phyloP scores from a whole-genome alignment of 1,284 basidiomycete genomes.

The Microbotryum lychnidis-dioicae region DNA sequence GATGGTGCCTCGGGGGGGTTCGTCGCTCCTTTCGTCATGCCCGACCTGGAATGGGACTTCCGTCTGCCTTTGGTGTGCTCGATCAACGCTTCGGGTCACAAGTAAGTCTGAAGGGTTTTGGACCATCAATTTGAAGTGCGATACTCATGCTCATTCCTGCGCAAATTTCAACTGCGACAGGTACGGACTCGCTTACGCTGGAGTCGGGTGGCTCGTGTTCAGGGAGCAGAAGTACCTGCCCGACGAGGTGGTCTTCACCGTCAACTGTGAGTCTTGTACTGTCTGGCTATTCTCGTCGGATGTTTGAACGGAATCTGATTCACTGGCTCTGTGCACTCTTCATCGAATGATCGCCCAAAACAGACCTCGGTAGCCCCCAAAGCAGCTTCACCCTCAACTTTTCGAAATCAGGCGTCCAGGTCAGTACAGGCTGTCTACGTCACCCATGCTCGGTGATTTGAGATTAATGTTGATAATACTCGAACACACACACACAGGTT shows the following conservation, averaged over 20 bases:
- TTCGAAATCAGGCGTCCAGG: slow-evolving; percentile 36
- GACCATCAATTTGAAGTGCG: slow-evolving; percentile 23
- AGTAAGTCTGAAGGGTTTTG: neutral
- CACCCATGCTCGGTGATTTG: too few relatives aligned
- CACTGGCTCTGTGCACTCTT: neutral
- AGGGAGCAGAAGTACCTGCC: slow-evolving; percentile 38
- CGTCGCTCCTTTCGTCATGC: slow-evolving; percentile 40
- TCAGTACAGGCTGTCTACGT: slow-evolving; percentile 7
- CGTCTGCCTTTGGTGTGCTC: slow-evolving; percentile 39
- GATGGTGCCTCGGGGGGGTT: slow-evolving; percentile 38
- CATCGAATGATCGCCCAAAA: neutral
- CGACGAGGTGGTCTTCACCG: slow-evolving; percentile 39
- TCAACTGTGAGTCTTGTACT: slow-evolving; percentile 17
- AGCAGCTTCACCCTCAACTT: slow-evolving; percentile 40
- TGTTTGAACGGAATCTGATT: slow-evolving; percentile 20
- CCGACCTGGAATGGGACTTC: slow-evolving; percentile 41
- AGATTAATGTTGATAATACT: too few relatives aligned
- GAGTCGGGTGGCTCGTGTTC: slow-evolving; percentile 40
- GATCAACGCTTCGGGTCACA: slow-evolving; percentile 37
- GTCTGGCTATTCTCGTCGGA: neutral
- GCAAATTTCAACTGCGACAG: neutral
- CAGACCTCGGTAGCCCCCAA: slow-evolving; percentile 15
- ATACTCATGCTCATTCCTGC: slow-evolving; percentile 27
- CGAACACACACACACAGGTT: slow-evolving; percentile 10
- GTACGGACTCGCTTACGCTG: slow-evolving; percentile 34